Base-by-base conservation (phyloP, 768 basidiomycete species). In the Calocera cornea region DNA sequence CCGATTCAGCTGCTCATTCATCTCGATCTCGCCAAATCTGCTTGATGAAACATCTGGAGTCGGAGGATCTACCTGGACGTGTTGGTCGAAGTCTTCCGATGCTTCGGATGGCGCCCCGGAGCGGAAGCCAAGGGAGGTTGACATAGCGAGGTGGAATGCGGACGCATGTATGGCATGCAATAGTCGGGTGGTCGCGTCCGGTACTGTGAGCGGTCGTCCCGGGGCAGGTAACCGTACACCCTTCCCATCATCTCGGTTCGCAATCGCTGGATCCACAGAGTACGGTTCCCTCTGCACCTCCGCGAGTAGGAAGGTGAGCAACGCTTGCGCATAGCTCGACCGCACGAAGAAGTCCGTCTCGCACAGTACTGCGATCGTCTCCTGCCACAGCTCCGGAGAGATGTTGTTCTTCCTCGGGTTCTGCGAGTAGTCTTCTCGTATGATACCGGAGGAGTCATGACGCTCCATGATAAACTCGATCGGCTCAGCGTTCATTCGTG, bases 311-410 rank as follows among this genome's bases (percentile, higher is more conserved):
- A 92, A 97, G 60, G 86, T 84, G 1, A 88, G 77, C n/a, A 97
- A 76, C 2, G 86, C 84, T 40, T 82, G 78, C 0, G 86, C 83
- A 74, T 93, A 95, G 70, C 90, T 89, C 14, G 84, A 83, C 66
- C 94, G 86, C 24, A 95, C 86, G n/a, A 83, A 78, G 71, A 84
- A 87, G 67, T 91, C 87, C 14, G 78, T 75, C 73, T 95, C 92
- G 74, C 92, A 95, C 2, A 95, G 77, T 31, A 97, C 80, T 63
- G 87, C 88, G 49, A 95, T 76, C 1, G 90, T 94, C 69, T 95
- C 93, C 74, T 93, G 90, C 92, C 92, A 95, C 36, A 88, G 83
- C 73, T 93, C 92, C 33, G 89, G 87, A 1, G 87, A 81, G 34
- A 97, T 83, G 69, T 73, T 73, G 69, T 79, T 78, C 22, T 71